These are phyloP conservation scores for Chalciporus piperatus DNA, from an alignment of 768 basidiomycete species.

Conservation along the genomic window DNA sequence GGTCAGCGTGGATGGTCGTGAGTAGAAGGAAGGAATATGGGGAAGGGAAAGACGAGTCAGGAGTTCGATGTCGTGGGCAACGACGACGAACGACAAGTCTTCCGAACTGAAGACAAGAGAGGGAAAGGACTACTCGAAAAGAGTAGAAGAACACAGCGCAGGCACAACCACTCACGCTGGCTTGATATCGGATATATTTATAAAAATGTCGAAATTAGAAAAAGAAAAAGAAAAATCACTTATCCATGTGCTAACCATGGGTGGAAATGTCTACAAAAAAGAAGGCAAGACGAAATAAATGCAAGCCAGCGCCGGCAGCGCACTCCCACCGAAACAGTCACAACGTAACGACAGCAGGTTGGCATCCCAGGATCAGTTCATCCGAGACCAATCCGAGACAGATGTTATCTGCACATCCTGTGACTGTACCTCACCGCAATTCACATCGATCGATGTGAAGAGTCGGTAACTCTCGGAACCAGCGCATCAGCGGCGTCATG, in stretches of 20 bases:
- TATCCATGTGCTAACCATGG: not conserved
- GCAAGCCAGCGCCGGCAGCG: conserved; percentile 2
- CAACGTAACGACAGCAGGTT: conserved; percentile 15
- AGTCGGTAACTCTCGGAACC: conserved; percentile 19
- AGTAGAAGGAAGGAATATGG: conserved; percentile 22
- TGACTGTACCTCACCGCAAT: conserved; percentile 6
- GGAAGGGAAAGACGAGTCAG: conserved; percentile 17
- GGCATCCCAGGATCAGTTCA: conserved; percentile 22
- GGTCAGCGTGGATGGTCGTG: conserved; percentile 39
- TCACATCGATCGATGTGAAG: conserved; percentile 15
- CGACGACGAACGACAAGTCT: conserved; percentile 24
- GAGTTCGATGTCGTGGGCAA: conserved; percentile 20
- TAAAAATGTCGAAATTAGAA: conserved; percentile 8
- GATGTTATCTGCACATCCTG: conserved; percentile 21
- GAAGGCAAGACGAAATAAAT: conserved; percentile 1
- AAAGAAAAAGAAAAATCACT: conserved; percentile 2
- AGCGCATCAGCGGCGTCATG: not conserved
- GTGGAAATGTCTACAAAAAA: conserved; percentile 20
- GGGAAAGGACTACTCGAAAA: conserved; percentile 18
- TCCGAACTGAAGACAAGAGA: conserved; percentile 26
- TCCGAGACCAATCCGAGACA: conserved; percentile 30
- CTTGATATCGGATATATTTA: conserved; percentile 9
- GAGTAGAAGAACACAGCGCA: conserved; percentile 35
- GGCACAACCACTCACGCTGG: conserved; percentile 17
- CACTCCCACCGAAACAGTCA: conserved; percentile 5